A percentile compares a stretch with the other conserved stretches of the same genome.
Conservation (phyloP, 1,284 basidiomycete genomes). For the Stygiomarasmius scandens region DNA sequence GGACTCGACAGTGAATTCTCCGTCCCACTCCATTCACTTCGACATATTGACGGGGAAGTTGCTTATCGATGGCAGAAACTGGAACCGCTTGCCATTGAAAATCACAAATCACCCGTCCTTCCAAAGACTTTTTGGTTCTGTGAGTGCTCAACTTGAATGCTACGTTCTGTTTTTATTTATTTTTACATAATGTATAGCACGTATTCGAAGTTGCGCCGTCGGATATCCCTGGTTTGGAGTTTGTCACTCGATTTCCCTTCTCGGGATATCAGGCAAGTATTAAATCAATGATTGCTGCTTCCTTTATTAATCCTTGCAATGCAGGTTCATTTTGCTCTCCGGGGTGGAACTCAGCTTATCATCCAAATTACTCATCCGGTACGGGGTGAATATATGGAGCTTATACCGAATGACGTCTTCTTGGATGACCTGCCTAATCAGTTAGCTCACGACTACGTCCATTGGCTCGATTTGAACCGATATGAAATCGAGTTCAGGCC, state of each 20-base stretch:
- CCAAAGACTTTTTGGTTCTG: not conserved
- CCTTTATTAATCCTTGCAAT: not conserved
- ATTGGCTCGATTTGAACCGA: slow-evolving; percentile 4
- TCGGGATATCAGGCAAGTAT: slow-evolving; percentile 24
- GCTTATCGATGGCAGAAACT: slow-evolving; percentile 41
- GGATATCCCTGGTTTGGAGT: slow-evolving; percentile 37
- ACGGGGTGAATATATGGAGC: slow-evolving; percentile 1
- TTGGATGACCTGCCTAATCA: not conserved
- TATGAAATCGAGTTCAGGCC: not conserved
- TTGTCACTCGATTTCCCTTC: slow-evolving; percentile 28
- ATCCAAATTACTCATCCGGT: not conserved
- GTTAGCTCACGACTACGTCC: slow-evolving; percentile 1
- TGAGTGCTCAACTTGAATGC: not conserved
- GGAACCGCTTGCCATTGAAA: slow-evolving; percentile 38
- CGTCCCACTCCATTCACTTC: slow-evolving; percentile 38
- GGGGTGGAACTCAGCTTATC: not conserved
- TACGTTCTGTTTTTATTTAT: not conserved
- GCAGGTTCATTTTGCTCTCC: slow-evolving; percentile 5
- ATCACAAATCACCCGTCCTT: slow-evolving; percentile 38
- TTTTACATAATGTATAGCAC: slow-evolving; percentile 30
- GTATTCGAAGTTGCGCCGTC: slow-evolving; percentile 39
- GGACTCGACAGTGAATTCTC: not conserved
- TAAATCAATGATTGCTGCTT: not conserved
- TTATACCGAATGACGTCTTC: slow-evolving; percentile 6
- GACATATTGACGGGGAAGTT: slow-evolving; percentile 45